These are phyloP conservation scores for Bipolaris bicolor DNA, from an alignment of 2,329 filamentous ascomycete genomes.

Conservation along the genomic window DNA sequence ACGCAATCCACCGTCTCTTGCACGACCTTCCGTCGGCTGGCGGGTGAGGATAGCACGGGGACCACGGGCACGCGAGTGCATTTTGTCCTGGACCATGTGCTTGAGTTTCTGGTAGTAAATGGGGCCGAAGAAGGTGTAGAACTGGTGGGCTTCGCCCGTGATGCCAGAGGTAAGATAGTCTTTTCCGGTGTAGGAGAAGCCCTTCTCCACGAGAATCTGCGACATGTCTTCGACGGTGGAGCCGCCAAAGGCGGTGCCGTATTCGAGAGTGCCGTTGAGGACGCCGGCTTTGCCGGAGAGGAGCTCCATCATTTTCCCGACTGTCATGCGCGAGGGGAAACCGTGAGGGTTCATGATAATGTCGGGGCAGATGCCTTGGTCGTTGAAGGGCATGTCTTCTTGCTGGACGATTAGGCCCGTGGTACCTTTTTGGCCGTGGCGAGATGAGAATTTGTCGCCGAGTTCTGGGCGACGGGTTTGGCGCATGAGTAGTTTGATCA, in stretches of 20 bases:
- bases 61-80: constrained; percentile 93
- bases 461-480: constrained; percentile 94
- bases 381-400: constrained; percentile 95
- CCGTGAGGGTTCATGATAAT: constrained; percentile 99
- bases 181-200: constrained; percentile 96
- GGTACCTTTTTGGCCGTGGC: constrained; percentile 97
- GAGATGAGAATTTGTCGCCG: constrained; percentile 97
- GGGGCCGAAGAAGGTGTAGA: constrained; percentile 97
- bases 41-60: constrained; percentile 90
- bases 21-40: constrained; percentile 95
- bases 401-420: constrained; percentile 96
- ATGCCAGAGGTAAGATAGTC: constrained; percentile 95
- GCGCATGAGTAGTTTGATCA: constrained; percentile 94
- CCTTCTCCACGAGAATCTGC: constrained; percentile 79
- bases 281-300: constrained; percentile 93
- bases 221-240: constrained; percentile 90
- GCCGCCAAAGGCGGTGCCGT: constrained; percentile 86
- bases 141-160: constrained; percentile 90
- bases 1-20: constrained; percentile 87
- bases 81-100: constrained; percentile 99
- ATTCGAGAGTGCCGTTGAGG: constrained; percentile 81
- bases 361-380: constrained; percentile 88
- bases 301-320: constrained; percentile 95
- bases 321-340: constrained; percentile 99
- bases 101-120: constrained; percentile 99